Evolutionary conservation across 768 basidiomycete species (phyloP).

Genomic region (Daedaleopsis nitida): DNA sequence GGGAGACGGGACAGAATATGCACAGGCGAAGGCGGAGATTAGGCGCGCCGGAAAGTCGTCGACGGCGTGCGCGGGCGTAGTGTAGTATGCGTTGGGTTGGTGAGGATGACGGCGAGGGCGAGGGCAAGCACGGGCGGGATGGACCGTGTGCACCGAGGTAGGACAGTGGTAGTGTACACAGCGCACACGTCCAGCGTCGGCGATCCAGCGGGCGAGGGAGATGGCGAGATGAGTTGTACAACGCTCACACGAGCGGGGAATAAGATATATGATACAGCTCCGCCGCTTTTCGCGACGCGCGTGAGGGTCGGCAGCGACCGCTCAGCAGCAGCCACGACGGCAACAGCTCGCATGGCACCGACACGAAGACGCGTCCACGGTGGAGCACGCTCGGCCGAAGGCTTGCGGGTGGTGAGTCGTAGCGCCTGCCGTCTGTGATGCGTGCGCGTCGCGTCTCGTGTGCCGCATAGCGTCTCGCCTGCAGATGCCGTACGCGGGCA

Average conservation of each 20-base stretch:
- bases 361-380: too few species aligned
- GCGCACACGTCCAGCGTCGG: constrained; percentile 13
- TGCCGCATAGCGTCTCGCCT: background rate
- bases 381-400: background rate
- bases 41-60: background rate
- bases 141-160: background rate
- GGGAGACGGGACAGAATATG: constrained; percentile 4
- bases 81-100: background rate
- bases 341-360: too few species aligned
- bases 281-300: too few species aligned
- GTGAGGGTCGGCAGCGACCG: too few species aligned
- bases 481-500: constrained; percentile 4
- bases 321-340: too few species aligned
- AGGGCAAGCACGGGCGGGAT: background rate
- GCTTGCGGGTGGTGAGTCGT: too few species aligned
- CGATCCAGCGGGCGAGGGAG: constrained; percentile 15
- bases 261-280: too few species aligned
- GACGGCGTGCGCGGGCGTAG: background rate
- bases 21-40: constrained; percentile 11
- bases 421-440: constrained; percentile 2
- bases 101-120: background rate
- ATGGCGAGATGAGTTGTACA: background rate
- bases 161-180: background rate
- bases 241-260: too few species aligned
- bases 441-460: background rate